A percentile compares a stretch with the other conserved stretches of the same genome.
These are phyloP conservation scores for Baudoinia panamericana DNA, from an alignment of 495 filamentous ascomycete species.

Conservation along the genomic window DNA sequence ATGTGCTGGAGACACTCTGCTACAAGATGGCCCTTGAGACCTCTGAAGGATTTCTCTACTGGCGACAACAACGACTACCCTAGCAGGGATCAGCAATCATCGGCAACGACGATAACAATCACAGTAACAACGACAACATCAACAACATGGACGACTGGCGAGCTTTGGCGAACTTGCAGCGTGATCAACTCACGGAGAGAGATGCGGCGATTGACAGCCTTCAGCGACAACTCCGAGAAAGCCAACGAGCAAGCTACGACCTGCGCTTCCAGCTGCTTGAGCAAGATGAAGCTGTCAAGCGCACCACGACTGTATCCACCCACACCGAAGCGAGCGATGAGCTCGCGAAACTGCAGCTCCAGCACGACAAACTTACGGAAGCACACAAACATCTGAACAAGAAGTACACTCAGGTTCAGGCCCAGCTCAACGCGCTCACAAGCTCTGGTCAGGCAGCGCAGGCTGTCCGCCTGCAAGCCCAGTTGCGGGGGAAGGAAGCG, in stretches of 20 bases:
- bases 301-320: too few species aligned
- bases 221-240: not conserved
- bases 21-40: too few species aligned
- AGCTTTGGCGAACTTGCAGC: not conserved
- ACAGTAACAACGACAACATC: not conserved
- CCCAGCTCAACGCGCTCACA: too few species aligned
- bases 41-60: too few species aligned
- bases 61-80: too few species aligned
- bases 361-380: not conserved
- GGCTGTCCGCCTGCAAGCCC: too few species aligned
- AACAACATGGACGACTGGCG: slow-evolving; percentile 1
- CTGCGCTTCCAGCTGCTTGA: not conserved
- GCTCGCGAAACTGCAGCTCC: not conserved
- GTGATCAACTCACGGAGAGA: not conserved
- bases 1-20: too few species aligned
- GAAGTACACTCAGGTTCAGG: too few species aligned
- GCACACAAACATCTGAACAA: not conserved
- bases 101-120: too few species aligned
- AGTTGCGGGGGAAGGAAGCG: too few species aligned
- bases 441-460: too few species aligned
- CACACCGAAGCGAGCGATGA: not conserved
- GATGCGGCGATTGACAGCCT: not conserved
- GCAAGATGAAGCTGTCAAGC: not conserved
- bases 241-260: not conserved
- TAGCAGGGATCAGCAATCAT: too few species aligned